Percentiles rank a stretch among this genome's conserved stretches.
Conservation (phyloP, 83 land plant species). For the Picea mariana region DNA sequence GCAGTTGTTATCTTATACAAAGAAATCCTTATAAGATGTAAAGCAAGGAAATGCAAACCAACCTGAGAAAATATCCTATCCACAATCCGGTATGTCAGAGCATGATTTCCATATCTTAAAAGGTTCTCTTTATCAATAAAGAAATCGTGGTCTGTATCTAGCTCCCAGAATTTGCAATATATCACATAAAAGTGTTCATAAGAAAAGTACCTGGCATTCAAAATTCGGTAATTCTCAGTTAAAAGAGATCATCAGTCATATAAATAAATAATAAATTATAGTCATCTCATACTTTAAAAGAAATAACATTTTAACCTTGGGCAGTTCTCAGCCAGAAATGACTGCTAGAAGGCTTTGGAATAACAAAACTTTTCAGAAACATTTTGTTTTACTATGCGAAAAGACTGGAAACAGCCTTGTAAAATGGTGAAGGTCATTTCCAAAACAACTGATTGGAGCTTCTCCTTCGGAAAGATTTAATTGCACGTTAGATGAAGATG, state of each 20-base stretch:
- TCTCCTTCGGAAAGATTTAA: neutral
- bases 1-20: neutral
- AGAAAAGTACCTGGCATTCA: conserved; percentile 82
- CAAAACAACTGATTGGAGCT: neutral
- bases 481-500: neutral
- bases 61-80: conserved; percentile 99
- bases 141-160: conserved; percentile 97
- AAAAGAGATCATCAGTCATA: neutral
- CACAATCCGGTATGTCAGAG: conserved; percentile 95
- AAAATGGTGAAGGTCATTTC: too few relatives aligned
- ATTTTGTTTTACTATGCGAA: neutral
- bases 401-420: neutral
- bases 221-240: neutral
- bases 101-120: conserved; percentile 94
- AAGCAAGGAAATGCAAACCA: conserved; percentile 21
- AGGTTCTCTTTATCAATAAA: conserved; percentile 95
- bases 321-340: neutral
- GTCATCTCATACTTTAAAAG: neutral
- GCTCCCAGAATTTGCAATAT: conserved; percentile 99
- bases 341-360: neutral
- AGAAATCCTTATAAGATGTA: neutral
- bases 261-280: conserved; percentile 2
- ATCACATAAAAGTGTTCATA: conserved; percentile 99
- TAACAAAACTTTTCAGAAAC: neutral
- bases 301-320: neutral